Base-by-base conservation (phyloP, 2,329 filamentous ascomycete species). In the Chaetomiaceae sp. region DNA sequence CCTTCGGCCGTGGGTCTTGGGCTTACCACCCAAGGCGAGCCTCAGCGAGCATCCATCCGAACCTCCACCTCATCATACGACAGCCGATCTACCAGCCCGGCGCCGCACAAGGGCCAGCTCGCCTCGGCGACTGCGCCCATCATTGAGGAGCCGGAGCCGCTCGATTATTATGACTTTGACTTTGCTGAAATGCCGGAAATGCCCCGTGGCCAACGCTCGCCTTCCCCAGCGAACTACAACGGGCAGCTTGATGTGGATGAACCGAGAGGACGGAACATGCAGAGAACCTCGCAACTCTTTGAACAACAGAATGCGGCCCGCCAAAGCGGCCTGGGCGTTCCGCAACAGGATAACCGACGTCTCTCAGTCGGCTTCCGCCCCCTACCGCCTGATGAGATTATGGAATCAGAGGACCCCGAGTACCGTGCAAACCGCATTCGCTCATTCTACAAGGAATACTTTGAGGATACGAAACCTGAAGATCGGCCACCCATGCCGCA, bases 381-480 rank as follows among this genome's bases (percentile, higher is more conserved):
- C 20, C 78, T 99, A 57, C 94, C 94, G 5, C 89, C 90, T 32
- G 85, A 91, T 65, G 88, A 95, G 59, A 83, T 89, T 50, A 79
- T 77, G 27, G 82, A 86, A 38, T 82, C 85, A 3, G 94, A 97
- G 66, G 92, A 96, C 67, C 90, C 94, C 0, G 94, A 97, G 69
- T 85, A 92, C 65, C 84, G 94, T 64, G 94, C 94, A 59, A 97
- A 96, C 75, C 85, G 94, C 54, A 99, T 99, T 61, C 83, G 94
- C 68, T 99, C 94, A 4, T 99, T 99, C 75, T 99, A 99, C 76
- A 96, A 96, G 75, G 94, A 99, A 68, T 99, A 99, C 74, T 99
- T 99, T 63, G 94, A 97, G 61, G 92, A 96, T 37, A 82, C 77
- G 54, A 88, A 84, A 66, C 69, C 71, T 37, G 59, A 62, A 8